Evolutionary conservation across 257 asterid genomes (phyloP).

Genomic region (Osmanthus fragrans): DNA sequence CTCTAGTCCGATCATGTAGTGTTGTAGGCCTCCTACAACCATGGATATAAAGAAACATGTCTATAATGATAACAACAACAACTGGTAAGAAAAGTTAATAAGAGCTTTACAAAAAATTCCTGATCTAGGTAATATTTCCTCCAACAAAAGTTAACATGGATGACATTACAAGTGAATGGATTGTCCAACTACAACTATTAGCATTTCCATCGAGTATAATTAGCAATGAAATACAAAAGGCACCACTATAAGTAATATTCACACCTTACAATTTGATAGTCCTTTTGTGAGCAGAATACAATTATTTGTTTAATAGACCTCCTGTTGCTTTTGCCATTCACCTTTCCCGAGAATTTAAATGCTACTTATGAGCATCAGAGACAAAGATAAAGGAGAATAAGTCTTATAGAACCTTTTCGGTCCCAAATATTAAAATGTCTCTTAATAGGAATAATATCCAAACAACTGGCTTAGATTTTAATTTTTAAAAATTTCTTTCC

Average conservation of each 20-base stretch:
- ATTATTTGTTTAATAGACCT: neutral
- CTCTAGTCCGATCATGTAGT: slow-evolving; percentile 77
- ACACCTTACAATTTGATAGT: neutral
- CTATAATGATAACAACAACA: slow-evolving; percentile 4
- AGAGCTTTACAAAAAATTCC: neutral
- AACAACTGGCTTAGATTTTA: neutral
- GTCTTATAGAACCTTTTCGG: neutral
- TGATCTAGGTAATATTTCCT: neutral
- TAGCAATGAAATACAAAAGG: neutral
- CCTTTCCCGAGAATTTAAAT: neutral
- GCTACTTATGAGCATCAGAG: neutral
- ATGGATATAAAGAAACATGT: slow-evolving; percentile 9
- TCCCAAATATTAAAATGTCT: neutral
- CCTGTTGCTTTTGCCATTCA: neutral
- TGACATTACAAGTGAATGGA: neutral
- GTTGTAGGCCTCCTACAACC: slow-evolving; percentile 84
- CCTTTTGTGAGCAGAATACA: neutral
- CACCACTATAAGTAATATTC: neutral
- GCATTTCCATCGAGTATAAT: neutral
- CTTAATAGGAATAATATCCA: neutral
- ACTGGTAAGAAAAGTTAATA: neutral
- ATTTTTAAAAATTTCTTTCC: neutral
- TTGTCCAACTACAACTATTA: neutral
- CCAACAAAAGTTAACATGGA: neutral
- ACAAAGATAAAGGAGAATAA: neutral